Conservation (phyloP, 768 basidiomycete genomes). For the Hygrophorus pudorinus region DNA sequence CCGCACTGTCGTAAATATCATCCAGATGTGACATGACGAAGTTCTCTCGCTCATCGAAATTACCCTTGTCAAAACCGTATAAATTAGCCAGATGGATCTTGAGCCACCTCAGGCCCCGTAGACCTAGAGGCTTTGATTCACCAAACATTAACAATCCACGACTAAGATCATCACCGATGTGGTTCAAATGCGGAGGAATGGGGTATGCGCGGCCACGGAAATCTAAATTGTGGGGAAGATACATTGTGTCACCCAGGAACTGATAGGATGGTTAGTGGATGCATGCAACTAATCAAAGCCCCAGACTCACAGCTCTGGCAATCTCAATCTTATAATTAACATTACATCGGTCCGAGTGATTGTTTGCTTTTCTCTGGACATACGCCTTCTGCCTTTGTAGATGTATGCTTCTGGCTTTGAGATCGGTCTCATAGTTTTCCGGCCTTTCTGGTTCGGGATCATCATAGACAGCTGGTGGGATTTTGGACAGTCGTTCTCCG, state of each 20-base stretch:
- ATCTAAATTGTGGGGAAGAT: slow-evolving; percentile 93
- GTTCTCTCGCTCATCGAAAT: slow-evolving; percentile 81
- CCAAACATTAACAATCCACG: slow-evolving; percentile 82
- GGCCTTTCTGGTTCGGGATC: slow-evolving; percentile 53
- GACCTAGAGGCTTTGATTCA: slow-evolving; percentile 69
- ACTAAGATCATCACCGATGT: slow-evolving; percentile 90
- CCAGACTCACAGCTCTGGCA: slow-evolving; percentile 64
- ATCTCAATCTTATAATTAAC: slow-evolving; percentile 98
- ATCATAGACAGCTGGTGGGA: slow-evolving; percentile 67
- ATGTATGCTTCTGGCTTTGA: slow-evolving; percentile 43
- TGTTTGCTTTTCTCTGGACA: slow-evolving; percentile 56
- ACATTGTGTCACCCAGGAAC: slow-evolving; percentile 85
- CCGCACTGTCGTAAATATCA: slow-evolving; percentile 75
- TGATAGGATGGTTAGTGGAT: slow-evolving; percentile 18
- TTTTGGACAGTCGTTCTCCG: slow-evolving; percentile 71
- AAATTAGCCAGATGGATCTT: slow-evolving; percentile 93
- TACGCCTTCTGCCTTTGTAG: slow-evolving; percentile 45
- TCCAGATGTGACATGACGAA: slow-evolving; percentile 68
- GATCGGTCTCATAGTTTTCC: slow-evolving; percentile 34
- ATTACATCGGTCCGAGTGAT: slow-evolving; percentile 86
- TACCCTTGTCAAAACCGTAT: slow-evolving; percentile 91
- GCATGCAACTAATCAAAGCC: not conserved
- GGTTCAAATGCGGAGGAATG: slow-evolving; percentile 89
- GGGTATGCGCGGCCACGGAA: slow-evolving; percentile 98
- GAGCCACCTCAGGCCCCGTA: slow-evolving; percentile 83